Evolutionary conservation across 768 basidiomycete genomes (phyloP).

Genomic region (Russula vinacea): DNA sequence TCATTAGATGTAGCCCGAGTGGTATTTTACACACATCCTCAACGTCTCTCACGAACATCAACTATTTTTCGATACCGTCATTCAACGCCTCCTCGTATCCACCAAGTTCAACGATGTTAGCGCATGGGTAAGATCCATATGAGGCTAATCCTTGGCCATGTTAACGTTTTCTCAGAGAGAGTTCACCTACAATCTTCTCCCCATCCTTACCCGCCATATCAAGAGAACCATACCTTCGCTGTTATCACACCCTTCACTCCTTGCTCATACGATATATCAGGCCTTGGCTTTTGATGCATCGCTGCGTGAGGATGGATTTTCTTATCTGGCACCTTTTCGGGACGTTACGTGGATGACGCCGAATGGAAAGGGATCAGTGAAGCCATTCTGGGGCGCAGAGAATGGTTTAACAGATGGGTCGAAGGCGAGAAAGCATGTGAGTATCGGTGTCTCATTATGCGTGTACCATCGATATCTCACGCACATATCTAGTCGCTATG

Average conservation of each 20-base stretch:
- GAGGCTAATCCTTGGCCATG: constrained; percentile 7
- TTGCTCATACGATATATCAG: constrained; percentile 96
- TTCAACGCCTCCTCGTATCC: constrained; percentile 67
- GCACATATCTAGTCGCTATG: constrained; percentile 63
- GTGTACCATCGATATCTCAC: not conserved
- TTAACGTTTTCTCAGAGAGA: constrained; percentile 55
- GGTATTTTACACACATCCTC: constrained; percentile 91
- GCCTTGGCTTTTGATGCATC: constrained; percentile 82
- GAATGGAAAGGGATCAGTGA: constrained; percentile 79
- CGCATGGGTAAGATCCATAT: constrained; percentile 60
- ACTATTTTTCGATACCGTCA: constrained; percentile 67
- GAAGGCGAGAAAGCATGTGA: constrained; percentile 84
- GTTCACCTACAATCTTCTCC: constrained; percentile 75
- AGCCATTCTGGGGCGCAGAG: constrained; percentile 73
- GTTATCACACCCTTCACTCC: constrained; percentile 71
- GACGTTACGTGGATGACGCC: constrained; percentile 31
- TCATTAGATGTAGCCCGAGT: constrained; percentile 69
- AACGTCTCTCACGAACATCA: constrained; percentile 86
- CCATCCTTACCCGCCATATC: constrained; percentile 73
- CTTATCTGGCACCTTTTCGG: constrained; percentile 51
- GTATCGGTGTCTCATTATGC: constrained; percentile 34
- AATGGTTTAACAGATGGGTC: constrained; percentile 92
- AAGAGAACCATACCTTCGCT: constrained; percentile 68
- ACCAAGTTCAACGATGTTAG: constrained; percentile 62
- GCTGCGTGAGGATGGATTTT: constrained; percentile 71